These are phyloP conservation scores for Nepenthes gracilis DNA, from an alignment of 148 eudicot genomes.

Conservation along the genomic window DNA sequence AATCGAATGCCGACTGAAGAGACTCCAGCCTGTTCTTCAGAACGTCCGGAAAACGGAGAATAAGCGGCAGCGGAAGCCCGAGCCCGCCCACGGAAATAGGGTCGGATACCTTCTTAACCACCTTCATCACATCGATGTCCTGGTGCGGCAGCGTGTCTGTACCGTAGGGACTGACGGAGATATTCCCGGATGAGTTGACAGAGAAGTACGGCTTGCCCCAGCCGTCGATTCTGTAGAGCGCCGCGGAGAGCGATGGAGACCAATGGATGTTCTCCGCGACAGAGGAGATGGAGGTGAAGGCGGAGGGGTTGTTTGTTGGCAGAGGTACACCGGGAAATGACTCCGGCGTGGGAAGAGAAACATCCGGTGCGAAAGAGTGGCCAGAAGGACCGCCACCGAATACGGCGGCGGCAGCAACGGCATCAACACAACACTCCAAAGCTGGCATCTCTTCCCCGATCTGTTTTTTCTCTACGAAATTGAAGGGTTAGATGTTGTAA, in stretches of 20 bases:
- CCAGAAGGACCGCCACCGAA: constrained; percentile 16
- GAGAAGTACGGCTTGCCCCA: constrained; percentile 88
- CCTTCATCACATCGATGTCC: constrained; percentile 71
- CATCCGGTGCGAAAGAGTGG: constrained; percentile 20
- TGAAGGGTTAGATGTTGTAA: constrained; percentile 11
- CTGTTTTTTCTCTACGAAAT: constrained; percentile 28
- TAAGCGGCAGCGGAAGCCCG: constrained; percentile 61
- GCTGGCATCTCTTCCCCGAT: constrained; percentile 78
- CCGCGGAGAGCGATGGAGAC: constrained; percentile 45
- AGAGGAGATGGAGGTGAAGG: neutral
- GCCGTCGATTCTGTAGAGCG: constrained; percentile 47
- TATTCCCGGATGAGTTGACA: constrained; percentile 58
- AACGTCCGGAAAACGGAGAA: constrained; percentile 77
- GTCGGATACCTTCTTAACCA: constrained; percentile 73
- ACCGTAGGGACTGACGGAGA: constrained; percentile 49
- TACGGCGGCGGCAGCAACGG: constrained; percentile 28
- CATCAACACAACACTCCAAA: constrained; percentile 37
- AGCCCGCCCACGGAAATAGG: constrained; percentile 51
- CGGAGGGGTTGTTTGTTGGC: constrained; percentile 18
- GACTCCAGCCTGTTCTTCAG: constrained; percentile 64
- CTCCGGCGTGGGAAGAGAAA: constrained; percentile 55
- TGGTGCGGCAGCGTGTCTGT: constrained; percentile 53
- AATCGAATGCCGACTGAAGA: constrained; percentile 63
- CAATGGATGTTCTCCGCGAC: constrained; percentile 21
- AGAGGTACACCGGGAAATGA: constrained; percentile 25